phyloP scores from a whole-genome alignment of 2,329 filamentous ascomycete genomes.

The Cadophora sp. region DNA sequence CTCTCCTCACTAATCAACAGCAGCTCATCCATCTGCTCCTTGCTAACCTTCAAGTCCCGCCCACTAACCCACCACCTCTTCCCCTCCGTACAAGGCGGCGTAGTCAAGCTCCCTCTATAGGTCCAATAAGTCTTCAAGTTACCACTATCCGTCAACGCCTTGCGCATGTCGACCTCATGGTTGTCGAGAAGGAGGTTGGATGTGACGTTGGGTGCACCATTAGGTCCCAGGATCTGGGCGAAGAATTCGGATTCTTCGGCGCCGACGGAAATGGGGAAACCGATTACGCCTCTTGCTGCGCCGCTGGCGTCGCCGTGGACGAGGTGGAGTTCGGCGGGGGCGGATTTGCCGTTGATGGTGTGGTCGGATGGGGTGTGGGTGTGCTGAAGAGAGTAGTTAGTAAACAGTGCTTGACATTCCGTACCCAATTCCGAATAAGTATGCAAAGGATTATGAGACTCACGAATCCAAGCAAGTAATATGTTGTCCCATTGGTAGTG shows the following conservation, averaged over 20 bases:
- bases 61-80: constrained; percentile 22
- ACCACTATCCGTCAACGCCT: constrained; percentile 10
- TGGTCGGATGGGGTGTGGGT: constrained; percentile 21
- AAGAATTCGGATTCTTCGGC: constrained; percentile 10
- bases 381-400: constrained; percentile 3
- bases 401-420: background rate
- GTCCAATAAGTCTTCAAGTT: constrained; percentile 21
- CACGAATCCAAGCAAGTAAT: constrained; percentile 16
- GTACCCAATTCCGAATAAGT: no score
- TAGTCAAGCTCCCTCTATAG: constrained; percentile 23
- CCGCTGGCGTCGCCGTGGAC: constrained; percentile 15
- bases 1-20: constrained; percentile 9
- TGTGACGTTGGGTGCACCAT: background rate
- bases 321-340: constrained; percentile 17
- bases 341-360: background rate
- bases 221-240: constrained; percentile 2
- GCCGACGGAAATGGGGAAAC: constrained; percentile 5
- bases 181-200: background rate
- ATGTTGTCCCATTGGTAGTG: constrained; percentile 1
- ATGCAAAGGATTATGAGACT: no score
- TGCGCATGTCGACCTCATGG: constrained; percentile 6
- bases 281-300: constrained; percentile 9
- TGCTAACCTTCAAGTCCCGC: background rate
- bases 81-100: constrained; percentile 19
- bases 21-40: constrained; percentile 15